Evolutionary conservation across 805 yeast genomes (phyloP), one percentile per base, ranked within the genome.

Genomic region (Priceomyces carsonii): DNA sequence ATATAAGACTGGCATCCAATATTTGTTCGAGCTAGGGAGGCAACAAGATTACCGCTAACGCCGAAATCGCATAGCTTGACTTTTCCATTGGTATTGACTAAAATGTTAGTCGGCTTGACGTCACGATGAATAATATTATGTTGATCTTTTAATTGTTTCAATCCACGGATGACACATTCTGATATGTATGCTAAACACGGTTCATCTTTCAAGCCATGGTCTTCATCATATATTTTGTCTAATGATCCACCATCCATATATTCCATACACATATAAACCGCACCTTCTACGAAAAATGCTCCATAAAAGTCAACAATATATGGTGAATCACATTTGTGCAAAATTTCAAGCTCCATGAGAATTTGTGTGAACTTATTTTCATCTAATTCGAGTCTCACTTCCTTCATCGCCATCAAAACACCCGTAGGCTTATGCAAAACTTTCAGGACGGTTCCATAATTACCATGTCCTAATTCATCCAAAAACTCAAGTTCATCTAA

Each of bases 241-340:
- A 91, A 65, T 0, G 96, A 87, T 0, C 96, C 96, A 31, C 96
- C 97, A 59, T 88, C 95, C 99, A 91, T 91, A 59, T 81, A 87
- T 63, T 91, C 99, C 77, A 91, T 91, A 64, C 98, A 93, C 87
- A 91, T 88, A 63, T 90, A 93, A 18, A 91, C 99, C 1, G 97
- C 96, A 30, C 97, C 96, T 62, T 93, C 99, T 20, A 88, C 88
- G 55, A 91, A 93, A 55, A 91, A 91, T 1, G 99, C 99, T 27
- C 99, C 99, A 55, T 86, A 93, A 51, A 93, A 93, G 51, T 91
- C 97, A 26, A 93, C 96, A 55, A 93, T 90, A 57, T 79, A 87
- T 2, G 93, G 95, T 10, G 95, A 82, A 45, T 78, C 77, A 64
- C 98, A 93, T 51, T 84, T 85, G 63, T 93, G 98, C 45, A 93